Conservation (phyloP, 352 stramenopile species). For the Phytophthora citrophthora region DNA sequence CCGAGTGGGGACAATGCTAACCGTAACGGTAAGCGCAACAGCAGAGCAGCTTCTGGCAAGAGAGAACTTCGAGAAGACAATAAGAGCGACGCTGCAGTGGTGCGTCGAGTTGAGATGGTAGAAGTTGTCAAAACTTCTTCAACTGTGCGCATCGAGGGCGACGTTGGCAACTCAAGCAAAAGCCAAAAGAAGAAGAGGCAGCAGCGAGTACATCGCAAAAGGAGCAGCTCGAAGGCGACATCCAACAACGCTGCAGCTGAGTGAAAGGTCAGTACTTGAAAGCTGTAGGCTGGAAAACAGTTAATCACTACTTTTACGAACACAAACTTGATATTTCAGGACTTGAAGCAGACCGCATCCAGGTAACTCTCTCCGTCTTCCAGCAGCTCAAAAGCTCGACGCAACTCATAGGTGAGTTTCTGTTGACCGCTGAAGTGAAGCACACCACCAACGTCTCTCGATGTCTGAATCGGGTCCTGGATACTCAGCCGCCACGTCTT, state of each 20-base stretch:
- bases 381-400: conserved; percentile 53
- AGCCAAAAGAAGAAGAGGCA: conserved; percentile 38
- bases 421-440: conserved; percentile 60
- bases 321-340: conserved; percentile 1
- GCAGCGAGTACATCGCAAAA: conserved; percentile 22
- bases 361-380: conserved; percentile 47
- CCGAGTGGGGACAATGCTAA: conserved; percentile 8
- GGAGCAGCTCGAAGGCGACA: conserved; percentile 14
- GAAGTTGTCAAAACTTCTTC: conserved; percentile 11
- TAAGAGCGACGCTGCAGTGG: conserved; percentile 7
- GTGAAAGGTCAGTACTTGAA: conserved; percentile 11
- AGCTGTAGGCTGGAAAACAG: neutral
- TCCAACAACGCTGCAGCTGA: conserved; percentile 13
- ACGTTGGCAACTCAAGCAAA: conserved; percentile 19
- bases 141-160: conserved; percentile 6
- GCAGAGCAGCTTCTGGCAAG: conserved; percentile 13
- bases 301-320: conserved; percentile 13
- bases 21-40: conserved; percentile 2
- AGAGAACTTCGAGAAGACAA: conserved; percentile 14
- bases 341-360: conserved; percentile 24
- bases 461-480: conserved; percentile 73
- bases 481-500: conserved; percentile 85
- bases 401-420: conserved; percentile 60
- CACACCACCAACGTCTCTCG: conserved; percentile 74
- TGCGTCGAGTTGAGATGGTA: conserved; percentile 8